phyloP scores from a whole-genome alignment of 768 basidiomycete species.

The Lentinula sp. region DNA sequence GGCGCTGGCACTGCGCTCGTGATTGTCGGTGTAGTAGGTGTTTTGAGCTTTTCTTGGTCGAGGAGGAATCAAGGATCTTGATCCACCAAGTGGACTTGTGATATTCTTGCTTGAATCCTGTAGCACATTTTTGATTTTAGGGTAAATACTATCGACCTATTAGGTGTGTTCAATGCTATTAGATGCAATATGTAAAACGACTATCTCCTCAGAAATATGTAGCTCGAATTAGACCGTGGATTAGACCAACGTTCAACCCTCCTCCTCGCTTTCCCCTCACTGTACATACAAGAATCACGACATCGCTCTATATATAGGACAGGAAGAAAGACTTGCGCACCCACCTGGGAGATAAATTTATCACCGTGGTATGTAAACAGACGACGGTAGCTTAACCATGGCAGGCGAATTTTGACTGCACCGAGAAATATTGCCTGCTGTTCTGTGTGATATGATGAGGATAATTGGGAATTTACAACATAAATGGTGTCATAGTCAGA shows the following conservation, averaged over 20 bases:
- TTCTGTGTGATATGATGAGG: background rate
- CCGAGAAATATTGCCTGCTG: background rate
- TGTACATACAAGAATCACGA: too few species aligned
- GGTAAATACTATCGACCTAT: background rate
- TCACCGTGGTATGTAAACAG: too few species aligned
- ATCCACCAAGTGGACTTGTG: background rate
- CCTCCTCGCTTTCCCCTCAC: too few species aligned
- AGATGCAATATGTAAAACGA: background rate
- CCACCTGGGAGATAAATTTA: too few species aligned
- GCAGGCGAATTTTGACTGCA: too few species aligned
- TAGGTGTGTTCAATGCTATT: background rate
- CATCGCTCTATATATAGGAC: too few species aligned
- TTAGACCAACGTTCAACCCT: too few species aligned
- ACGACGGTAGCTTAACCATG: too few species aligned
- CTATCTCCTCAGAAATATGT: background rate
- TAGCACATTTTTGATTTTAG: background rate
- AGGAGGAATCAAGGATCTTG: conserved; percentile 61
- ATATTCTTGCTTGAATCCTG: background rate
- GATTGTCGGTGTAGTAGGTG: conserved; percentile 74
- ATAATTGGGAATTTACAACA: background rate
- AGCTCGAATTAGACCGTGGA: background rate
- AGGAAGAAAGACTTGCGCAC: too few species aligned
- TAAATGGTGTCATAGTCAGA: background rate
- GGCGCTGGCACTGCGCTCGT: conserved; percentile 82
- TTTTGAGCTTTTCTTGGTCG: conserved; percentile 65